Conservation (phyloP, 768 basidiomycete genomes). For the Cyclocybe aegerita region DNA sequence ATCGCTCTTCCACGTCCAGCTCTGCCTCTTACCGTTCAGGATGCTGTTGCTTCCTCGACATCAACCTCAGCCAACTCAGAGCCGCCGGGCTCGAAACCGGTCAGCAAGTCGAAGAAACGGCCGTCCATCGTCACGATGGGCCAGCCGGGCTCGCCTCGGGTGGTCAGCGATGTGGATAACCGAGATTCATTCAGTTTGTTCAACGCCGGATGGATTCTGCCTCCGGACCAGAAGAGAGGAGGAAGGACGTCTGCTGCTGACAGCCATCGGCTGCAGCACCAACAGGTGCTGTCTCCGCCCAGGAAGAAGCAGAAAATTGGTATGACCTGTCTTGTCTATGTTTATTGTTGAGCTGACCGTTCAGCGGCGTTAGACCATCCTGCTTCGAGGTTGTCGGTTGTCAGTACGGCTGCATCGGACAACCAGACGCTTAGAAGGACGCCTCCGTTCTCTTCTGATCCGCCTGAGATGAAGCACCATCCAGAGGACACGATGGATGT, state of each 20-base stretch:
- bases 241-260: constrained; percentile 35
- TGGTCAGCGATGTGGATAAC: constrained; percentile 72
- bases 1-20: constrained; percentile 7
- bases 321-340: constrained; percentile 13
- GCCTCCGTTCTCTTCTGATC: constrained; percentile 17
- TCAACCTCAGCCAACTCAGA: too few species aligned
- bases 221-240: constrained; percentile 67
- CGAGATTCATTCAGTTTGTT: constrained; percentile 78
- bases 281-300: constrained; percentile 39
- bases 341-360: constrained; percentile 6
- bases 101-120: constrained; percentile 24
- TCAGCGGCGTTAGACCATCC: constrained; percentile 29
- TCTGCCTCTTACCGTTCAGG: neutral
- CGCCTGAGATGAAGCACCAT: constrained; percentile 16
- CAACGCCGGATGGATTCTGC: constrained; percentile 86
- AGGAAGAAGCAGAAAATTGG: constrained; percentile 55
- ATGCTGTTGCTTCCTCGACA: too few species aligned
- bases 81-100: too few species aligned
- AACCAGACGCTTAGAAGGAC: constrained; percentile 34
- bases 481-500: constrained; percentile 11
- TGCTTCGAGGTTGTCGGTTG: constrained; percentile 43
- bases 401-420: constrained; percentile 48
- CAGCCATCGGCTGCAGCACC: constrained; percentile 35
- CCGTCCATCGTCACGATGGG: constrained; percentile 18
- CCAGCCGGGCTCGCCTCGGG: constrained; percentile 42